Percentiles rank a stretch among this genome's conserved stretches.
Evolutionary conservation across 805 yeast species (phyloP).

Genomic region (Priceomyces haplophilus): DNA sequence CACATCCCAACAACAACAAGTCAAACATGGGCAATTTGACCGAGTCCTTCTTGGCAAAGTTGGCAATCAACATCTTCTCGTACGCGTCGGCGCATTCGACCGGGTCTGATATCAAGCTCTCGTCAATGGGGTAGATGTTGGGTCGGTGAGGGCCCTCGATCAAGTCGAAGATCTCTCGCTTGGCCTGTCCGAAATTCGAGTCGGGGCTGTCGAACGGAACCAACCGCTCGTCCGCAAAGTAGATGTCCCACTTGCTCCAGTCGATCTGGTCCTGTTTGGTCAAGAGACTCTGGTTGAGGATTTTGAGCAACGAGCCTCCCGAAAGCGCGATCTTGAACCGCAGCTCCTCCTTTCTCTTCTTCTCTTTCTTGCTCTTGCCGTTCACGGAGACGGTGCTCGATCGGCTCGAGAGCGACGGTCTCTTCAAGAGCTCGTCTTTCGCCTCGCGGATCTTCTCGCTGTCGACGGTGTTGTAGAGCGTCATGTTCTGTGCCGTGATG

Average conservation of each 20-base stretch:
- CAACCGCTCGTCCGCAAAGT: slow-evolving; percentile 93
- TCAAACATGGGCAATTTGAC: slow-evolving; percentile 96
- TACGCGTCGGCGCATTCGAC: slow-evolving; percentile 93
- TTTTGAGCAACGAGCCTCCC: slow-evolving; percentile 90
- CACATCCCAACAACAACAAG: slow-evolving; percentile 87
- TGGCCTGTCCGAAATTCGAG: slow-evolving; percentile 88
- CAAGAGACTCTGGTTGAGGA: slow-evolving; percentile 80
- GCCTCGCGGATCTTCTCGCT: slow-evolving; percentile 27
- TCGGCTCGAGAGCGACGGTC: slow-evolving; percentile 10
- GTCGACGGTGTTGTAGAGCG: slow-evolving; percentile 48
- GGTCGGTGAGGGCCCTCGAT: slow-evolving; percentile 59
- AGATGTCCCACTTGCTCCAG: slow-evolving; percentile 94
- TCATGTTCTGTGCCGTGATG: slow-evolving; percentile 78
- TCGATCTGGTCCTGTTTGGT: slow-evolving; percentile 66
- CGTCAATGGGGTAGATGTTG: slow-evolving; percentile 79
- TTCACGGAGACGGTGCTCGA: slow-evolving; percentile 11
- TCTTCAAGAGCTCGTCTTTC: slow-evolving; percentile 23
- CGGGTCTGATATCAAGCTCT: slow-evolving; percentile 66
- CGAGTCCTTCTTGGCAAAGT: slow-evolving; percentile 94
- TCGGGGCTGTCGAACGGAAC: slow-evolving; percentile 83
- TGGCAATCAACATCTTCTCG: slow-evolving; percentile 79
- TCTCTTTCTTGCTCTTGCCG: slow-evolving; percentile 16
- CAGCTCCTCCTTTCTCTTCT: slow-evolving; percentile 53
- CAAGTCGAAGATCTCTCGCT: slow-evolving; percentile 73
- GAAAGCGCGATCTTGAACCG: slow-evolving; percentile 87